phyloP scores from a whole-genome alignment of 2,329 filamentous ascomycete species.

The Fusarium virguliforme region DNA sequence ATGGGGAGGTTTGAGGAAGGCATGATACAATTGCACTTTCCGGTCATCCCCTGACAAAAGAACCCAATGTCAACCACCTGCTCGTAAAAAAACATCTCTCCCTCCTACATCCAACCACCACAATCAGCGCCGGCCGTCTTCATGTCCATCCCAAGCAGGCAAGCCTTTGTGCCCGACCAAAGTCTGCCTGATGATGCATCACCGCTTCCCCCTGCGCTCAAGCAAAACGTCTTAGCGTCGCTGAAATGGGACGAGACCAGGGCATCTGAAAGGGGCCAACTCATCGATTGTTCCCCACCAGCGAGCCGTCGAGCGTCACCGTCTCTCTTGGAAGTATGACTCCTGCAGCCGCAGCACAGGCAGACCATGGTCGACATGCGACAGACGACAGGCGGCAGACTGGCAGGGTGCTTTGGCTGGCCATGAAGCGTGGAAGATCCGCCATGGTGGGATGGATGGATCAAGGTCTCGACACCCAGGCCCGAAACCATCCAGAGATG shows the following conservation, averaged over 20 bases:
- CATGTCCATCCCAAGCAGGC: slow-evolving; percentile 13
- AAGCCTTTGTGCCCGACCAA: slow-evolving; percentile 48
- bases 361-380: slow-evolving; percentile 29
- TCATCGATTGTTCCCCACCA: slow-evolving; percentile 52
- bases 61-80: slow-evolving; percentile 19
- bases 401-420: slow-evolving; percentile 42
- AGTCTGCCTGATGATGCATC: slow-evolving; percentile 53
- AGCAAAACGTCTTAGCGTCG: slow-evolving; percentile 49
- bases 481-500: slow-evolving; percentile 37
- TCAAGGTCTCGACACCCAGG: slow-evolving; percentile 33
- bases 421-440: slow-evolving; percentile 31
- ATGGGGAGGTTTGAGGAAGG: not conserved
- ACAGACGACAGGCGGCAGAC: slow-evolving; percentile 25
- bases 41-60: slow-evolving; percentile 30
- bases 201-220: slow-evolving; percentile 48
- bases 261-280: slow-evolving; percentile 51
- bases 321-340: slow-evolving; percentile 48
- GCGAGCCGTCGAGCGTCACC: slow-evolving; percentile 50
- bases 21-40: slow-evolving; percentile 23
- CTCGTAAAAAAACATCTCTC: slow-evolving; percentile 22
- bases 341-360: slow-evolving; percentile 49
- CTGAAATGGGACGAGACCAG: slow-evolving; percentile 51
- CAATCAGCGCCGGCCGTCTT: slow-evolving; percentile 22
- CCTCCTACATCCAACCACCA: slow-evolving; percentile 30
- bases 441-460: slow-evolving; percentile 42